Evolutionary conservation across 306 rosid genomes (phyloP).

Genomic region (Corylus avellana): DNA sequence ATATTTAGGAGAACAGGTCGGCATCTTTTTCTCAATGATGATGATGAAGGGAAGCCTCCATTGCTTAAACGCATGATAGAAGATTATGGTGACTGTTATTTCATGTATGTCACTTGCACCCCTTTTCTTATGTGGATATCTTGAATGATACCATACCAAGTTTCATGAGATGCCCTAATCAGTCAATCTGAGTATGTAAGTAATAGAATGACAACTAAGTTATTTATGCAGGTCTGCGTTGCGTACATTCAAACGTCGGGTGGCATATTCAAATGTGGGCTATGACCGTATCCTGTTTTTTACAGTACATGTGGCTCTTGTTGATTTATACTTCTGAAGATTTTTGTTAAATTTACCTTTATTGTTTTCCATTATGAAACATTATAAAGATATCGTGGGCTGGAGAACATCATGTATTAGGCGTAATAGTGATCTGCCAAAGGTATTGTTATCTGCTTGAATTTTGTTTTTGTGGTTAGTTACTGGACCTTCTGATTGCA

Average conservation of each 20-base stretch:
- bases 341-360: constrained; percentile 7
- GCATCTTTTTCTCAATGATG: constrained; percentile 88
- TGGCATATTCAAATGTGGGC: constrained; percentile 81
- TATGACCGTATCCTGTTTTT: constrained; percentile 79
- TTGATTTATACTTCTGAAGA: constrained; percentile 2
- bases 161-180: constrained; percentile 19
- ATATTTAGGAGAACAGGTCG: constrained; percentile 97
- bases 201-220: constrained; percentile 2
- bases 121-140: neutral
- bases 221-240: constrained; percentile 82
- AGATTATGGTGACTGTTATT: constrained; percentile 61
- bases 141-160: neutral
- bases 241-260: constrained; percentile 71
- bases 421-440: constrained; percentile 76
- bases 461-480: constrained; percentile 17
- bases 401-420: constrained; percentile 97
- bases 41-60: constrained; percentile 84
- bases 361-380: constrained; percentile 46
- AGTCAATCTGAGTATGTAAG: neutral
- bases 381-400: constrained; percentile 78
- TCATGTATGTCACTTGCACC: constrained; percentile 64
- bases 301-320: constrained; percentile 2
- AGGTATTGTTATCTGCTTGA: constrained; percentile 50
- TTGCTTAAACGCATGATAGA: constrained; percentile 85
- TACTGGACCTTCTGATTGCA: constrained; percentile 18